Conservation (phyloP, 140 eudicot genomes). For the Stevia rebaudiana region DNA sequence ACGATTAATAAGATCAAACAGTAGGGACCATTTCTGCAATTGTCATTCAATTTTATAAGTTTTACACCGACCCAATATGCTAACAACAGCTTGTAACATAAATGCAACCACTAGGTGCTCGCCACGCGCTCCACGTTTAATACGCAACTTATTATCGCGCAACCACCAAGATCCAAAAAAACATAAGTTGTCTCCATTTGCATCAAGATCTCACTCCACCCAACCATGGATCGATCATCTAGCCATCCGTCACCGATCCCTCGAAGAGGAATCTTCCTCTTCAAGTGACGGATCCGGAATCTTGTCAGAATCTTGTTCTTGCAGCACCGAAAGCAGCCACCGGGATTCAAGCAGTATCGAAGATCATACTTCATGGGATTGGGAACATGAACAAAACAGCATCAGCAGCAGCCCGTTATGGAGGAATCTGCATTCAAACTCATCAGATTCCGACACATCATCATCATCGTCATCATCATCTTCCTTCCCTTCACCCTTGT, state of each 20-base stretch:
- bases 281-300: conserved; percentile 59
- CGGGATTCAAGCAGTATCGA: conserved; percentile 54
- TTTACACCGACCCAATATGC: background rate
- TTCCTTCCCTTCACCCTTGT: conserved; percentile 55
- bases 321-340: conserved; percentile 79
- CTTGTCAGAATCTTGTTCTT: conserved; percentile 64
- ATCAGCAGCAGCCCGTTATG: conserved; percentile 16
- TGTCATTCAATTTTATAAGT: background rate
- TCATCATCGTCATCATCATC: conserved; percentile 53
- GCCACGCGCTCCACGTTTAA: conserved; percentile 63
- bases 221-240: conserved; percentile 35
- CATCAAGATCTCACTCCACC: conserved; percentile 31
- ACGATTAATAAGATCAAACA: too few relatives aligned
- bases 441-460: conserved; percentile 71
- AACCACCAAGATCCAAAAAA: conserved; percentile 39
- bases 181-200: conserved; percentile 24
- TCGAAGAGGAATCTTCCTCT: conserved; percentile 42
- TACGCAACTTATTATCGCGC: conserved; percentile 36
- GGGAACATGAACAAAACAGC: conserved; percentile 32
- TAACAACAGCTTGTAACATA: background rate
- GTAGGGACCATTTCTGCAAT: too few relatives aligned
- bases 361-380: conserved; percentile 44
- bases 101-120: conserved; percentile 47
- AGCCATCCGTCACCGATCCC: conserved; percentile 24
- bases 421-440: conserved; percentile 26